phyloP scores from a whole-genome alignment of 1,284 basidiomycete species.

The Psilocybe mexicana region DNA sequence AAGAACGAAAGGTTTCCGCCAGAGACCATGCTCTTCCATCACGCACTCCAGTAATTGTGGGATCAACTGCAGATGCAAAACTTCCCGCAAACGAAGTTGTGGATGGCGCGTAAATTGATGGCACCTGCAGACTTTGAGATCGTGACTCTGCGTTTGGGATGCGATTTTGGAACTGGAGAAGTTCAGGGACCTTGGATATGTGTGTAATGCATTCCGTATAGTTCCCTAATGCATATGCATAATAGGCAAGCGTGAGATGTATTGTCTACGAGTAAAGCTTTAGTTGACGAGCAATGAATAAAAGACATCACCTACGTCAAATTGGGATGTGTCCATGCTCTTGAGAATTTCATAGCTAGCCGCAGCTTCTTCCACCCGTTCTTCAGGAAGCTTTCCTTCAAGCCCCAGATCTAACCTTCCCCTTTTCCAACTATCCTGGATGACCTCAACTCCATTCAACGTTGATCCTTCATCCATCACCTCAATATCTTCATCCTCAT shows the following conservation, averaged over 20 bases:
- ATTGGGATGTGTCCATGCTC: conserved; percentile 50
- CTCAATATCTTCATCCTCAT: conserved; percentile 46
- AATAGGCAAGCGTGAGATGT: conserved; percentile 69
- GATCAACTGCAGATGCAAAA: conserved; percentile 41
- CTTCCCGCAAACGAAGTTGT: conserved; percentile 50
- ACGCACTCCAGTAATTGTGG: conserved; percentile 48
- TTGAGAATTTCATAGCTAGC: conserved; percentile 53
- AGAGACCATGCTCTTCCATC: conserved; percentile 69
- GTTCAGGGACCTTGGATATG: conserved; percentile 56
- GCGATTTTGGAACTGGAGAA: conserved; percentile 49
- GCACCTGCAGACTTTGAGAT: conserved; percentile 33
- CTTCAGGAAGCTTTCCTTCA: conserved; percentile 58
- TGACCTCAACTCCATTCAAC: not conserved
- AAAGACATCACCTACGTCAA: conserved; percentile 51
- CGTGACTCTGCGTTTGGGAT: conserved; percentile 47
- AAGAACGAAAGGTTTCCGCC: conserved; percentile 61
- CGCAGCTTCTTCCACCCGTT: conserved; percentile 53
- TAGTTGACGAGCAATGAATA: conserved; percentile 4
- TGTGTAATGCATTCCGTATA: conserved; percentile 63
- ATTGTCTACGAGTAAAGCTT: conserved; percentile 45
- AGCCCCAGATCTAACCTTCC: conserved; percentile 47
- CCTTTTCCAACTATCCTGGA: conserved; percentile 16
- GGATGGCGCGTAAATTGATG: conserved; percentile 35
- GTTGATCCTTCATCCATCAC: not conserved
- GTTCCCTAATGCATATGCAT: conserved; percentile 72